These are phyloP conservation scores for Orbilia blumenaviensis DNA, from an alignment of 2,329 filamentous ascomycete species.

Conservation along the genomic window DNA sequence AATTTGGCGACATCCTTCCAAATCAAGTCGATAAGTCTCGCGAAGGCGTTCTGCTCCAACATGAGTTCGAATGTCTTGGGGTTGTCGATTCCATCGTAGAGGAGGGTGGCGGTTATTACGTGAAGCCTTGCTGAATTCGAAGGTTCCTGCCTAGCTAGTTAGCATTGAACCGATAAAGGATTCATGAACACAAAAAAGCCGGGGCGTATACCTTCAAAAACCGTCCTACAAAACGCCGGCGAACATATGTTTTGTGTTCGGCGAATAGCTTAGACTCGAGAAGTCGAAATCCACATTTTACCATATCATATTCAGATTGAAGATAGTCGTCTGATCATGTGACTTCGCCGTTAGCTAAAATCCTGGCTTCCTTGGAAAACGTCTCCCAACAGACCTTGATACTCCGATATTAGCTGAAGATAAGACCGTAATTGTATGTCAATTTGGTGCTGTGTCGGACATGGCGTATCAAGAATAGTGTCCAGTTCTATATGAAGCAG, in stretches of 20 bases:
- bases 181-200: not conserved
- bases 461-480: conserved; percentile 70
- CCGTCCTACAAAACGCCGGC: conserved; percentile 90
- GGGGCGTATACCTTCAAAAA: conserved; percentile 76
- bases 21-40: conserved; percentile 82
- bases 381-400: conserved; percentile 67
- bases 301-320: conserved; percentile 79
- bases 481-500: conserved; percentile 68
- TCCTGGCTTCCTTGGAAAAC: not conserved
- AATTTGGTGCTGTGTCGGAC: conserved; percentile 72
- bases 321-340: conserved; percentile 71
- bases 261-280: conserved; percentile 78
- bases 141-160: conserved; percentile 47
- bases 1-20: conserved; percentile 68
- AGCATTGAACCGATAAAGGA: too few relatives aligned
- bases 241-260: conserved; percentile 82
- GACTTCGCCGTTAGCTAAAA: conserved; percentile 30
- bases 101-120: conserved; percentile 80
- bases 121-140: conserved; percentile 75
- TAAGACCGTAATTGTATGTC: conserved; percentile 88
- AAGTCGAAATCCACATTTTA: conserved; percentile 80
- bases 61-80: conserved; percentile 84
- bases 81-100: conserved; percentile 83
- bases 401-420: conserved; percentile 78
- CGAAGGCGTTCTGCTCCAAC: conserved; percentile 85